Evolutionary conservation across 2,329 filamentous ascomycete species (phyloP).

Genomic region (Penicillium nordicum): DNA sequence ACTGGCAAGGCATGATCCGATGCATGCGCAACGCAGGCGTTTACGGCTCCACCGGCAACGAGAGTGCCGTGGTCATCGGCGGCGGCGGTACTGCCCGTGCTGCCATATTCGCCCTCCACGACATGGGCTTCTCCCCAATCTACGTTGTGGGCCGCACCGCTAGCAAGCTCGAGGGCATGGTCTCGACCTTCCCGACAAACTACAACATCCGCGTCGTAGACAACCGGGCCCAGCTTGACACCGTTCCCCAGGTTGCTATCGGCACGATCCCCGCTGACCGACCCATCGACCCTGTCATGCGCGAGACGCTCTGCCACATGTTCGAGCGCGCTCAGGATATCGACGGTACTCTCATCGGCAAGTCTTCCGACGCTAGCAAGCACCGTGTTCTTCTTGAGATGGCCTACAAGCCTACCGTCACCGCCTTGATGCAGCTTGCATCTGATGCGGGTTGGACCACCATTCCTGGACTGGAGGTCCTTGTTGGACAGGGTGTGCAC

Average conservation of each 20-base stretch:
- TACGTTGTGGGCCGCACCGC: slow-evolving; percentile 79
- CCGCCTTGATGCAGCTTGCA: slow-evolving; percentile 80
- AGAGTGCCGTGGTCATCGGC: slow-evolving; percentile 75
- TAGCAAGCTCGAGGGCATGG: slow-evolving; percentile 64
- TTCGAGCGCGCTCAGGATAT: slow-evolving; percentile 51
- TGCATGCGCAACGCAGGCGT: slow-evolving; percentile 69
- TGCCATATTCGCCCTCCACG: slow-evolving; percentile 81
- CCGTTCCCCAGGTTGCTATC: slow-evolving; percentile 68
- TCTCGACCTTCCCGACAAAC: slow-evolving; percentile 66
- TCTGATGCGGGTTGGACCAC: slow-evolving; percentile 74
- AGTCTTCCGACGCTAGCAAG: slow-evolving; percentile 33
- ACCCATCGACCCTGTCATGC: slow-evolving; percentile 71
- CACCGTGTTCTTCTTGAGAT: slow-evolving; percentile 77
- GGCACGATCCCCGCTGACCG: slow-evolving; percentile 88
- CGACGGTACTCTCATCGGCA: slow-evolving; percentile 35
- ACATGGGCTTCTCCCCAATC: slow-evolving; percentile 78
- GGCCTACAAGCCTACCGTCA: slow-evolving; percentile 88
- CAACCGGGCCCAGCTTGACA: slow-evolving; percentile 50
- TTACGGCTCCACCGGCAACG: slow-evolving; percentile 38
- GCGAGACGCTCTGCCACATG: slow-evolving; percentile 58
- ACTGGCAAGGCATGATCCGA: slow-evolving; percentile 88
- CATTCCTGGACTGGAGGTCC: slow-evolving; percentile 81
- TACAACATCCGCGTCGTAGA: slow-evolving; percentile 69
- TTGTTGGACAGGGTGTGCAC: slow-evolving; percentile 79
- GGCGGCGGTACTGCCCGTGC: slow-evolving; percentile 89